Evolutionary conservation across 164 flowering plant genomes (phyloP), one percentile per base, ranked within the genome.

Genomic region (Hamamelis virginiana): DNA sequence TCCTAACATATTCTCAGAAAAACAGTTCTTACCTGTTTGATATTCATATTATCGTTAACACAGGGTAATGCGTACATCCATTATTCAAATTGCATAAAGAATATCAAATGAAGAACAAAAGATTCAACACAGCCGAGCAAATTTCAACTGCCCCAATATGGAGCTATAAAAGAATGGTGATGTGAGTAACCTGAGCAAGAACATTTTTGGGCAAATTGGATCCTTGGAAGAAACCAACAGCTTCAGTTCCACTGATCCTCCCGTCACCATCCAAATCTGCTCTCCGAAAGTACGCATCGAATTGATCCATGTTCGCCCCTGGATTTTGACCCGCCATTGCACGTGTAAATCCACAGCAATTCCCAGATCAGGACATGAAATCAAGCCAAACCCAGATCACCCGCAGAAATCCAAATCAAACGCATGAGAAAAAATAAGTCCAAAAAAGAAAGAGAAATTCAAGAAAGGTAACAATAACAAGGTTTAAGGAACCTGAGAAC

Each of bases 241-340:
- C 98, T 78, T 94, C 98, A 45, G 80, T 78, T 59, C 98, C 98
- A 74, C 97, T 92, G 65, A 94, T 94, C 80, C 87, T 84, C 15
- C 98, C 98, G 74, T 94, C 98, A 26, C 81, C 88, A 76, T 92
- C 94, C 82, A 91, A 86, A 89, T 94, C 92, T 2, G 90, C 92
- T 69, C 85, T 80, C 77, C 72, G 76, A 38, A 88, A 88, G 73
- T 70, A 88, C 41, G 68, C 74, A 62, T 88, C 92, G 70, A 85
- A 86, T 68, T 72, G 79, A 69, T 88, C 88, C 87, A 66, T 76
- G 46, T 76, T 74, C 41, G 57, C 18, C 10, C 68, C 76, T 46
- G 41, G 73, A 68, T 27, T 70, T 23, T 70, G 72, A 45, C 58
- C 80, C 70, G 84, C 80, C 79, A 78, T 76, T 56, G 27, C 45